phyloP scores from a whole-genome alignment of 441 rosid species.

The Jatropha podagrica region DNA sequence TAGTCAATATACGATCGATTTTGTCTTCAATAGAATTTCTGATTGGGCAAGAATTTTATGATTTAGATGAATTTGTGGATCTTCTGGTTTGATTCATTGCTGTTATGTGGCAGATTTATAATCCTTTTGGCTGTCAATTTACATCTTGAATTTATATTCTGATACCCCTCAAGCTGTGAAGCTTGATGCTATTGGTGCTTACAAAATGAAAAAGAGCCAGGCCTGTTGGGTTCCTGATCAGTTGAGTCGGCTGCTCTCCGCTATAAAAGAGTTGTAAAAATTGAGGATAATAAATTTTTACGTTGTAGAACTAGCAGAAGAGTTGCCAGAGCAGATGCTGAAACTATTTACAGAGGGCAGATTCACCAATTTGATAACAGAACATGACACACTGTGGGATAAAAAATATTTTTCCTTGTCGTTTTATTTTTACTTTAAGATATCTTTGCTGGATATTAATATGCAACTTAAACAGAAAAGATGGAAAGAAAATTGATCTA shows the following conservation, averaged over 20 bases:
- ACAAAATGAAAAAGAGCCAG: too few species aligned
- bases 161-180: too few species aligned
- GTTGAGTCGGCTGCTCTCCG: not conserved
- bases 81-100: not conserved
- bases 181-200: too few species aligned
- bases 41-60: slow-evolving; percentile 21
- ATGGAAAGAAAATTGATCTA: too few species aligned
- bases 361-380: not conserved
- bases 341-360: not conserved
- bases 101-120: not conserved
- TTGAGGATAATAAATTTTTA: not conserved
- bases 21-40: slow-evolving; percentile 13
- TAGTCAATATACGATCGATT: slow-evolving; percentile 10
- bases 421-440: too few species aligned
- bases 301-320: not conserved
- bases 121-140: too few species aligned
- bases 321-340: not conserved
- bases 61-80: slow-evolving; percentile 2
- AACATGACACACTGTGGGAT: too few species aligned
- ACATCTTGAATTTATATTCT: too few species aligned
- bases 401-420: too few species aligned
- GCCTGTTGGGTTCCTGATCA: too few species aligned
- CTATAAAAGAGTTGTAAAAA: not conserved
- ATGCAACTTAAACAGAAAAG: too few species aligned
- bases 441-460: too few species aligned